Conservation (phyloP, 352 stramenopile species). For the Globisporangium acanthophoron region DNA sequence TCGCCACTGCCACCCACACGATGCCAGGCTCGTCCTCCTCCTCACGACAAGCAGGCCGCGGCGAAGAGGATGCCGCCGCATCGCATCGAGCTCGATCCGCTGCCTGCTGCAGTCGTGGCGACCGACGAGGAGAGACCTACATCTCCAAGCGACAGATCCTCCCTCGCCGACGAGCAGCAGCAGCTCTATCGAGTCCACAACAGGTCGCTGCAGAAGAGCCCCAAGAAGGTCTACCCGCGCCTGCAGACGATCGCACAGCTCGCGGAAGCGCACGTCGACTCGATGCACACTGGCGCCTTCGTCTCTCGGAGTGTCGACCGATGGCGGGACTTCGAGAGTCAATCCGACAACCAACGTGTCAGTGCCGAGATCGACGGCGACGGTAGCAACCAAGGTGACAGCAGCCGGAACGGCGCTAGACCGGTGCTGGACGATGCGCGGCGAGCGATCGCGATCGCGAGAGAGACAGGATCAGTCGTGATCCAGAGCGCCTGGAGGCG, state of each 20-base stretch:
- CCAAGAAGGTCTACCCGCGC: slow-evolving; percentile 14
- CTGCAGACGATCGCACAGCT: slow-evolving; percentile 46
- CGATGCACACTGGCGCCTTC: slow-evolving; percentile 36
- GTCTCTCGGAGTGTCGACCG: slow-evolving; percentile 35
- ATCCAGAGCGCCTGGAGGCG: slow-evolving; percentile 45
- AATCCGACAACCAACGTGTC: background rate
- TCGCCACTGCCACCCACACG: background rate
- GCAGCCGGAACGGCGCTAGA: background rate
- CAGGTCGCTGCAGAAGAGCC: background rate
- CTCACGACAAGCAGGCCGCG: background rate
- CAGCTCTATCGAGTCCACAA: background rate
- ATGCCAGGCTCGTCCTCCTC: background rate
- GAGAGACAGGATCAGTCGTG: slow-evolving; percentile 35
- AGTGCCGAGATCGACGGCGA: background rate
- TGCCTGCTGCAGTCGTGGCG: background rate
- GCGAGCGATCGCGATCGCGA: slow-evolving; percentile 17
- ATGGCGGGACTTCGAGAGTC: slow-evolving; percentile 24
- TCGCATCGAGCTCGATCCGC: slow-evolving; percentile 7
- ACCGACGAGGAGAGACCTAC: background rate
- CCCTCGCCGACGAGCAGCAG: background rate
- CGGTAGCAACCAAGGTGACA: background rate
- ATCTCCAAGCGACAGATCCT: background rate
- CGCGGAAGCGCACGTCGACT: slow-evolving; percentile 27
- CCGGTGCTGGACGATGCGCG: slow-evolving; percentile 13
- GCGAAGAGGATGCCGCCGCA: background rate